A percentile compares a stretch with the other conserved stretches of the same genome.
Conservation (phyloP, 371 early-diverging fungal species). For the Syncephalastrum racemosum region DNA sequence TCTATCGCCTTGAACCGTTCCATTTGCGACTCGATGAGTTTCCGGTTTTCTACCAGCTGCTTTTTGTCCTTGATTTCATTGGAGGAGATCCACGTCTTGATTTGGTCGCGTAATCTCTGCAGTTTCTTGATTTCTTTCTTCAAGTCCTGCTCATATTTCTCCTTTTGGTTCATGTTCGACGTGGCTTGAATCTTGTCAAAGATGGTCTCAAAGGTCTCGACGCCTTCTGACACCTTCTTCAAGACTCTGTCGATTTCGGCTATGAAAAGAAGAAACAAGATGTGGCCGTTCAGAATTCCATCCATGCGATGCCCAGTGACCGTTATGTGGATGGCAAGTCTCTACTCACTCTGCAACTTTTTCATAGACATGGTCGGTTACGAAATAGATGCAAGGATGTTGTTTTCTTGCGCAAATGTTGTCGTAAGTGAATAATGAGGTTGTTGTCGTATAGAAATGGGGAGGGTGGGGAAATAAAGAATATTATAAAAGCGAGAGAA, state of each 20-base stretch:
- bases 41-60: conserved; percentile 82
- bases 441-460: no score
- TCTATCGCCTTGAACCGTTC: conserved; percentile 96
- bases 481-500: no score
- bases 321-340: neutral
- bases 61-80: conserved; percentile 97
- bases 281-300: no score
- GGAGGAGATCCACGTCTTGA: conserved; percentile 91
- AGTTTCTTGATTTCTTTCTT: conserved; percentile 99
- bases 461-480: no score
- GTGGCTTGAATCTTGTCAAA: conserved; percentile 87
- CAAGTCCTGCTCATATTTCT: conserved; percentile 93
- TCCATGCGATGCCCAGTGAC: no score
- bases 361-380: conserved; percentile 30
- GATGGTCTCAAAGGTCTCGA: conserved; percentile 90
- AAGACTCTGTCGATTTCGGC: conserved; percentile 93
- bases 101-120: conserved; percentile 94
- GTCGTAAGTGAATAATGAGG: no score
- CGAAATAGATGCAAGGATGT: no score
- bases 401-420: no score
- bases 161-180: conserved; percentile 85
- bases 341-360: conserved; percentile 38
- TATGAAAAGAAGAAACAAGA: conserved; percentile 15
- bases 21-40: conserved; percentile 97
- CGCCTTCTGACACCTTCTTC: conserved; percentile 95